phyloP scores from a whole-genome alignment of 2,329 filamentous ascomycete genomes.

The Ophiostoma quercus region DNA sequence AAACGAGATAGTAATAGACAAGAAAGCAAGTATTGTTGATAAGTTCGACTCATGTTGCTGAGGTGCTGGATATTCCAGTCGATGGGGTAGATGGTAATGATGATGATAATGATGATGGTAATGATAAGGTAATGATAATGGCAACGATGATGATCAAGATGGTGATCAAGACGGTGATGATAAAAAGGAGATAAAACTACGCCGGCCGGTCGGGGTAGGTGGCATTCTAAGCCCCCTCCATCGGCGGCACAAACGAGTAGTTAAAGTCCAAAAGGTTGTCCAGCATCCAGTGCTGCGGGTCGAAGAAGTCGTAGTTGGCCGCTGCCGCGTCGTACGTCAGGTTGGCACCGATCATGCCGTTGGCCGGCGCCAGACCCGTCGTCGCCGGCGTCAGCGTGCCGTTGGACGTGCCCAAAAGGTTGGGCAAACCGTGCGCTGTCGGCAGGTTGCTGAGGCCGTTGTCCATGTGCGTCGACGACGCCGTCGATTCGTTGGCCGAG shows the following conservation, averaged over 20 bases:
- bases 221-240: slow-evolving; percentile 44
- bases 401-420: slow-evolving; percentile 45
- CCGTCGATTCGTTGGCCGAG: slow-evolving; percentile 66
- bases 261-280: slow-evolving; percentile 80
- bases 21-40: neutral
- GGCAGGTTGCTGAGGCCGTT: slow-evolving; percentile 48
- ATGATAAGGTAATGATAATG: neutral
- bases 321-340: slow-evolving; percentile 55
- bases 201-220: neutral
- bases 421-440: slow-evolving; percentile 40
- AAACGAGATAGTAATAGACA: neutral
- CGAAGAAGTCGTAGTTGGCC: slow-evolving; percentile 72
- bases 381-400: slow-evolving; percentile 50
- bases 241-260: slow-evolving; percentile 51
- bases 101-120: neutral
- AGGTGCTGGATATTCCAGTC: neutral
- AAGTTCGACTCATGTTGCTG: neutral
- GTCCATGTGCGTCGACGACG: slow-evolving; percentile 60
- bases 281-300: slow-evolving; percentile 89
- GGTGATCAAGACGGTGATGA: neutral
- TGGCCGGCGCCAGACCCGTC: slow-evolving; percentile 42
- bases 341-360: slow-evolving; percentile 43
- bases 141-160: no score
- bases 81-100: neutral
- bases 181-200: neutral